These are phyloP conservation scores for Rhizopogon sp. DNA, from an alignment of 768 basidiomycete genomes.

Conservation along the genomic window DNA sequence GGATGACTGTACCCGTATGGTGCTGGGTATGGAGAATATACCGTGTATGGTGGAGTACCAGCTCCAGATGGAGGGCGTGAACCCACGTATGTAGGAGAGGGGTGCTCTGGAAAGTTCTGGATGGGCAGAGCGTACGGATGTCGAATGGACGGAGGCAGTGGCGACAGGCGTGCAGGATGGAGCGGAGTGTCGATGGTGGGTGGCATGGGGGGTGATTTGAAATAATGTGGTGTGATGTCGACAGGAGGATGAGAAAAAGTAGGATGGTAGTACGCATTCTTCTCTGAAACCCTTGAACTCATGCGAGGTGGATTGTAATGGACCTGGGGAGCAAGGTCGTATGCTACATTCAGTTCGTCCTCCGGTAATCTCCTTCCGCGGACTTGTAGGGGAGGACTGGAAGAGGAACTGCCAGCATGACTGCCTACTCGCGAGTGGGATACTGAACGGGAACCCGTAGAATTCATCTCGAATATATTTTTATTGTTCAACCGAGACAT, in stretches of 20 bases:
- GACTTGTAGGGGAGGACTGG: constrained; percentile 40
- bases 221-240: neutral
- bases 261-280: neutral
- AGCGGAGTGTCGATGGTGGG: constrained; percentile 9
- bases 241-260: constrained; percentile 1
- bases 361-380: constrained; percentile 38
- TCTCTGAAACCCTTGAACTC: neutral
- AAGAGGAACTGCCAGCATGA: constrained; percentile 40
- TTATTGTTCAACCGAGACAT: constrained; percentile 34
- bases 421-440: constrained; percentile 44
- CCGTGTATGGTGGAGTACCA: constrained; percentile 29
- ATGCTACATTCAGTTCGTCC: constrained; percentile 26
- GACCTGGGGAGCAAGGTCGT: constrained; percentile 8
- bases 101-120: constrained; percentile 16
- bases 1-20: constrained; percentile 31
- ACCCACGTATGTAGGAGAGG: constrained; percentile 19
- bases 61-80: constrained; percentile 19
- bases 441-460: constrained; percentile 27
- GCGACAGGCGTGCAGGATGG: constrained; percentile 14
- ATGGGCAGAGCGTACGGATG: constrained; percentile 12
- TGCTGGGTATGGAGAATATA: constrained; percentile 28
- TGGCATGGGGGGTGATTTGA: neutral
- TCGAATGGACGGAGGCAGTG: constrained; percentile 18
- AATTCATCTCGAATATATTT: constrained; percentile 24
- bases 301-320: neutral